phyloP scores from a whole-genome alignment of 2,329 filamentous ascomycete genomes.

The Calonectria naviculata region DNA sequence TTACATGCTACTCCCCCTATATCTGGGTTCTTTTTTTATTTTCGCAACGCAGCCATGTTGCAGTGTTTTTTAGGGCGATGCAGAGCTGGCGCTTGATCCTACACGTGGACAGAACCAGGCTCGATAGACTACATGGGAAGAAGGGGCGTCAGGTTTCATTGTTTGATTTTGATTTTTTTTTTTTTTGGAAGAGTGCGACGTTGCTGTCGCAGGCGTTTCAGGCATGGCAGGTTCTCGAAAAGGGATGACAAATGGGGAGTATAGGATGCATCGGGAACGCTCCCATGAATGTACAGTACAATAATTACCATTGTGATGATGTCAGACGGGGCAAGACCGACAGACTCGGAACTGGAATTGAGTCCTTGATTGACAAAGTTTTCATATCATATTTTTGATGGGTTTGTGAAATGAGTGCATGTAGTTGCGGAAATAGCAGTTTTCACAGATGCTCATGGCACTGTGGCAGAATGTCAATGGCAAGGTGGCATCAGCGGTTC shows the following conservation, averaged over 20 bases:
- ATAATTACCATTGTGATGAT: background rate
- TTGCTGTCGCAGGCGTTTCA: conserved; percentile 43
- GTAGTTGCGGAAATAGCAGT: background rate
- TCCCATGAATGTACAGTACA: conserved; percentile 17
- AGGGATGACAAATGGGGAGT: conserved; percentile 17
- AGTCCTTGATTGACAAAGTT: background rate
- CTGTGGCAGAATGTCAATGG: conserved; percentile 27
- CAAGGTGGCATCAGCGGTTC: conserved; percentile 27
- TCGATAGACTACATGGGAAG: conserved; percentile 28
- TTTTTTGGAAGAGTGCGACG: conserved; percentile 33
- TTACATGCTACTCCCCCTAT: conserved; percentile 11
- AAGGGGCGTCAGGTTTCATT: conserved; percentile 20
- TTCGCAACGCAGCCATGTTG: conserved; percentile 24
- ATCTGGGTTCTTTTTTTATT: conserved; percentile 27
- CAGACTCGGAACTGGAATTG: conserved; percentile 17
- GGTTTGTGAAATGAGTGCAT: background rate
- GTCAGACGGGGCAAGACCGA: conserved; percentile 3
- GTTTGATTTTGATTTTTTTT: conserved; percentile 13
- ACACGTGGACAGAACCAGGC: conserved; percentile 3
- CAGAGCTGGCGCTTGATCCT: conserved; percentile 25
- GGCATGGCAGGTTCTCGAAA: conserved; percentile 25
- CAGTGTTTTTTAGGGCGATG: conserved; percentile 33
- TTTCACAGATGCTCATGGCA: too few relatives aligned
- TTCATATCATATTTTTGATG: background rate
- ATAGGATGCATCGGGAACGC: conserved; percentile 8